Conservation (phyloP, 768 basidiomycete genomes). For the Phanerochaete carnosa region DNA sequence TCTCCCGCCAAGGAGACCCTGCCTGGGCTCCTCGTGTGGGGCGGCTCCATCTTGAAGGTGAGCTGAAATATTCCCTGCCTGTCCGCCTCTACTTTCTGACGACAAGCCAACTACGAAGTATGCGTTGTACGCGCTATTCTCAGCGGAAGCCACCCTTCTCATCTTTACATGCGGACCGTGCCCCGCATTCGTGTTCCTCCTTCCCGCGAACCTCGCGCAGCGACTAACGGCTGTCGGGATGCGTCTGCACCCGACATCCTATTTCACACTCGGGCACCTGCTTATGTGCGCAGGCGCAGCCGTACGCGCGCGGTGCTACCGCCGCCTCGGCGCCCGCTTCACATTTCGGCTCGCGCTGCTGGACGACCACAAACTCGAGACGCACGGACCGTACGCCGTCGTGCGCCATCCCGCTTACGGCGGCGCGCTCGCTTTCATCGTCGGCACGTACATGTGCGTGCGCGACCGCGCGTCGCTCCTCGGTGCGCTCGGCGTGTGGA, state of each 20-base stretch:
- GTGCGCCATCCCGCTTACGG: conserved; percentile 22
- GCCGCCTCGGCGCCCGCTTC: conserved; percentile 16
- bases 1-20: background rate
- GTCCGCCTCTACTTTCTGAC: background rate
- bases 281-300: conserved; percentile 18
- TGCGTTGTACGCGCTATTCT: background rate
- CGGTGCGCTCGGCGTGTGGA: background rate
- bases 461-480: conserved; percentile 3
- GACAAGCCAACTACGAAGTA: background rate
- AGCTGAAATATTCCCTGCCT: background rate
- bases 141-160: background rate
- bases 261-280: conserved; percentile 10
- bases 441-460: conserved; percentile 4
- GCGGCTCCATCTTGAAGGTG: background rate
- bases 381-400: conserved; percentile 16
- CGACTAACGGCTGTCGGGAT: background rate
- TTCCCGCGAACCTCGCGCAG: background rate
- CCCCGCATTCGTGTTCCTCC: background rate
- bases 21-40: background rate
- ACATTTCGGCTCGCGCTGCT: conserved; percentile 17
- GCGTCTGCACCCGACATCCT: background rate
- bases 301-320: conserved; percentile 24
- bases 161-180: background rate
- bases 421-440: conserved; percentile 6
- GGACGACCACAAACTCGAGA: conserved; percentile 13